Evolutionary conservation across 2,329 filamentous ascomycete species (phyloP), one percentile per base, ranked within the genome.

Genomic region (Exutisphaerella laricina): DNA sequence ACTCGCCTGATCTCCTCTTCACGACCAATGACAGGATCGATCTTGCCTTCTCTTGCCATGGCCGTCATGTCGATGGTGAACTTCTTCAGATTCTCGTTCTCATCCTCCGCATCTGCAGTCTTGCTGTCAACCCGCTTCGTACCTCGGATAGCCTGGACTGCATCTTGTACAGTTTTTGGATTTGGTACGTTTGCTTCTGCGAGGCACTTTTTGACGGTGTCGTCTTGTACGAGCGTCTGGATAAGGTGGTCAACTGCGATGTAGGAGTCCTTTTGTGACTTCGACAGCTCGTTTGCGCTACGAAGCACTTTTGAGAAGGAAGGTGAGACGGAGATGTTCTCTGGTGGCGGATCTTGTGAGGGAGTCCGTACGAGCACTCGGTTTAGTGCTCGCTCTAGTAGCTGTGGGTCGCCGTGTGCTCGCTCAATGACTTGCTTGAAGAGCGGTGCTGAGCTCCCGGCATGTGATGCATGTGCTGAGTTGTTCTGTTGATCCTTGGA

Each of bases 31-130:
- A 97, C 90, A 2, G 90, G 90, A 64, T 97, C 90, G 45, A 97
- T 89, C 70, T 97, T 97, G 64, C 94, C 94, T 70, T 98, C 92
- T 64, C 89, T 78, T 47, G 92, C 92, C 82, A 96, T 83, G 37
- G 86, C 77, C 8, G 92, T 98, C 88, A 98, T 94, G 68, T 98
- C 92, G 59, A 97, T 92, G 43, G 92, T 97, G 68, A 96, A 98
- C 61, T 97, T 98, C 71, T 89, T 87, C 48, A 98, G 73, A 62
- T 95, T 96, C 69, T 98, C 92, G 59, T 89, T 86, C 59, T 96
- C 90, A 59, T 85, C 76, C 67, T 97, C 92, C 0, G 84, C 82
- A 67, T 98, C 92, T 42, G 92, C 92, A 3, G 87, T 95, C 72
- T 94, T 95, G 47, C 88, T 94, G 68, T 98, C 92, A 30, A 98